Conservation (phyloP, 306 rosid species). For the Canavalia ensiformis region DNA sequence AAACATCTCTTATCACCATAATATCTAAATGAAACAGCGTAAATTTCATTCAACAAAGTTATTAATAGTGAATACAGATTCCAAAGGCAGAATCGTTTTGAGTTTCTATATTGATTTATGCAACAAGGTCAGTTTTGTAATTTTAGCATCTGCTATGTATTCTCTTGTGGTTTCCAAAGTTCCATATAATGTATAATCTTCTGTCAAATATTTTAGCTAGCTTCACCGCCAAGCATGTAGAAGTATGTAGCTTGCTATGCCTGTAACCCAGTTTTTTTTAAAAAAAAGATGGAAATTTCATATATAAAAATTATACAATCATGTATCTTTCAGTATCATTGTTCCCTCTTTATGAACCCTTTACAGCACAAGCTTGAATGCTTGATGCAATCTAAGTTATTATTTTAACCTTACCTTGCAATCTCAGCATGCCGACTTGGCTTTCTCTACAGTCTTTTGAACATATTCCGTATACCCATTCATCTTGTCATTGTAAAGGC, state of each 20-base stretch:
- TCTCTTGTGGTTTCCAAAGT: neutral
- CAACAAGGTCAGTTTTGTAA: neutral
- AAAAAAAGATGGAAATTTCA: neutral
- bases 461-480: neutral
- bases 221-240: constrained; percentile 5
- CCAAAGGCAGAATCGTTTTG: too few relatives aligned
- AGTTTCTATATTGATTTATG: too few relatives aligned
- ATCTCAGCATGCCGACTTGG: neutral
- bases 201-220: neutral
- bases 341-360: neutral
- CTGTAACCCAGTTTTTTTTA: neutral
- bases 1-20: too few relatives aligned
- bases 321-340: neutral
- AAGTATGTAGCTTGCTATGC: neutral
- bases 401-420: constrained; percentile 24
- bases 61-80: too few relatives aligned
- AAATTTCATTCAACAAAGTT: too few relatives aligned
- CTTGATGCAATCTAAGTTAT: constrained; percentile 2
- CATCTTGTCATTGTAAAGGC: neutral
- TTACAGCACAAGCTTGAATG: neutral
- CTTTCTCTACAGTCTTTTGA: neutral
- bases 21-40: too few relatives aligned
- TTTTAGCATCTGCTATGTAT: neutral
- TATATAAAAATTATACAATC: neutral
- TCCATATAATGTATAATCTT: neutral